Base-by-base conservation (phyloP, 2,329 filamentous ascomycete species). In the Westerdykella sp. region DNA sequence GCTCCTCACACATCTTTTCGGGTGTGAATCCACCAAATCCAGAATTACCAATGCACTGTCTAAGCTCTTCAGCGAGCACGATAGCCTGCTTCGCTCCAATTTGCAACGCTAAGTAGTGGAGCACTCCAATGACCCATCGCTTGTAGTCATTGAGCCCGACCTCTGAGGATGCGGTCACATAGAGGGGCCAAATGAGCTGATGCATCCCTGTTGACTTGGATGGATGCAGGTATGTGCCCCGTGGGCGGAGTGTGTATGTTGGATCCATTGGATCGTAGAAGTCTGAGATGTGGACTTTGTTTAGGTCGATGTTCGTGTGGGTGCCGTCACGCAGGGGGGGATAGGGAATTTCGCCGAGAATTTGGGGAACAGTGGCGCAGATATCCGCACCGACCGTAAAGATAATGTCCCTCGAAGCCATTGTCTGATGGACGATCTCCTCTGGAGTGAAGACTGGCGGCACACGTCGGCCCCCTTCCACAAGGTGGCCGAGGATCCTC, bases 331-430 rank as follows among this genome's bases (percentile, higher is more conserved):
- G 22, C 6, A 38, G 36, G 2, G 16, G 18, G n/a, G 32, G 58
- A 21, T 59, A 62, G 11, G 51, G 47, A 5, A 62, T 39, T 47
- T 62, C 60, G 6, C 59, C 60, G 3, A 49, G 56, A n/a, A 60
- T 44, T 13, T 63, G 60, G 0, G 60, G 59, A 1, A 52, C 49
- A 7, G 60, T 54, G 11, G 60, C 57, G 34, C 56, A 52, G 5
- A 62, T 47, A 1, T 37, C 53, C 4, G 47, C 37, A 1, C 44
- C 42, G 2, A 45, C 51, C 1, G 40, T 35, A 3, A 41, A 44
- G n/a, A 60, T 48, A 1, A 55, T 38, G 15, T 50, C 13, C 21
- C 56, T 45, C 18, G 53, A 52, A 6, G 38, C 39, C 6, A 31
- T 30, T 12, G 54, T 46, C 13, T 51, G 47, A 5, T 41, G 25